phyloP scores from a whole-genome alignment of 768 basidiomycete genomes.

The Dendrothele bispora region DNA sequence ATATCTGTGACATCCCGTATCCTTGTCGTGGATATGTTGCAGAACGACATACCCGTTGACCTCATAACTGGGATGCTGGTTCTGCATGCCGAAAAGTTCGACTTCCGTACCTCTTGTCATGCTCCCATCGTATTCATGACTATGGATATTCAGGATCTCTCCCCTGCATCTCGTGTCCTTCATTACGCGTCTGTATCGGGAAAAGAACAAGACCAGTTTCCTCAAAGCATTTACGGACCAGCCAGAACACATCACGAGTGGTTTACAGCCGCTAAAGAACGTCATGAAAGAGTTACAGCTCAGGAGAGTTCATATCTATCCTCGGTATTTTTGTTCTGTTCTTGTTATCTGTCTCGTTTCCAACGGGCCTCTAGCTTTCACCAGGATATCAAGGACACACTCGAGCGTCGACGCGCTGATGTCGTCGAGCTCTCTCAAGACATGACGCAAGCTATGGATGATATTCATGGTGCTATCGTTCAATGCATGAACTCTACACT shows the following conservation, averaged over 20 bases:
- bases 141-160: conserved; percentile 60
- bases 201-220: conserved; percentile 88
- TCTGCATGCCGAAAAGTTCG: conserved; percentile 85
- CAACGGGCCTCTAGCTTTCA: conserved; percentile 75
- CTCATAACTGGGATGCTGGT: conserved; percentile 89
- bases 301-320: conserved; percentile 87
- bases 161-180: conserved; percentile 88
- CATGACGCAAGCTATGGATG: conserved; percentile 83
- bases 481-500: conserved; percentile 93
- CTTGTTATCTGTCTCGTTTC: not conserved
- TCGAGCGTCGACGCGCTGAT: conserved; percentile 84
- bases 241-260: conserved; percentile 91
- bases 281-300: conserved; percentile 93
- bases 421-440: conserved; percentile 89
- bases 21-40: conserved; percentile 92
- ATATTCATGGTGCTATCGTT: conserved; percentile 89
- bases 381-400: conserved; percentile 77
- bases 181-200: conserved; percentile 86
- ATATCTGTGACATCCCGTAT: conserved; percentile 93
- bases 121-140: too few relatives aligned
- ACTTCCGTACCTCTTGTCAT: too few relatives aligned
- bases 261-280: conserved; percentile 86
- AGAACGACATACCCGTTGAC: conserved; percentile 78
- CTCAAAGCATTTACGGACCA: conserved; percentile 97
- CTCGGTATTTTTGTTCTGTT: conserved; percentile 53